Base-by-base conservation (phyloP, 768 basidiomycete genomes). In the Leccinum subtestaceum region DNA sequence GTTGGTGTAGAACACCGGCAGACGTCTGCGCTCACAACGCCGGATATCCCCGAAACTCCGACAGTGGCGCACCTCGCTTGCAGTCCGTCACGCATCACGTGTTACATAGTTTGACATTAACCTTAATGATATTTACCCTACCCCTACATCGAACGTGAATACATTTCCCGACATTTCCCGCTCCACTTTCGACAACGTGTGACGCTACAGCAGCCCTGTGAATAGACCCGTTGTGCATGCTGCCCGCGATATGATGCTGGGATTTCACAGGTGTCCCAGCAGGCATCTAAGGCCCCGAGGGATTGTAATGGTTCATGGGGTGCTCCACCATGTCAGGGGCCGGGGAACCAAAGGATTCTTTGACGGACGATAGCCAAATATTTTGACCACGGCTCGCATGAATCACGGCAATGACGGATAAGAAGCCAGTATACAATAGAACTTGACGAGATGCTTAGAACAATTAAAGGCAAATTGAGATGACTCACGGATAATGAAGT, bases 331-430 rank as follows among this genome's bases (percentile, higher is more conserved):
- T 38, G 19, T 56, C 51, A 34, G 32, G 32, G 32, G 55, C 38
- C 36, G 29, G 32, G 40, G 68, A 40, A 56, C 62, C 63, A 7
- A 64, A 57, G 13, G 74, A 64, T 15, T 74, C 70, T 32, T 63
- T 70, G 51, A 79, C 78, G 10, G 72, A 66, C 7, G 59, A 63
- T 13, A 62, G 53, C 77, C 77, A 79, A 19, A 74, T 57, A 9
- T 46, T 27, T 51, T 70, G 57, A 9, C 78, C 76, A 19, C 69
- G 66, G 31, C 2, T 59, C 2, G 68, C 60, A 9, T 74, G 70
- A 17, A 71, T 60, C 46, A 67, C 53, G n/a, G 67, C 62, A 55
- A 73, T 56, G 19, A 69, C 53, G 9, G 63, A 43, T 23, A 79
- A 59, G 9, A 60, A 29, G 38, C 56, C 29, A 15, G 62, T 61